Conservation (phyloP, 108 stramenopile species). For the Cyclotella baltica region DNA sequence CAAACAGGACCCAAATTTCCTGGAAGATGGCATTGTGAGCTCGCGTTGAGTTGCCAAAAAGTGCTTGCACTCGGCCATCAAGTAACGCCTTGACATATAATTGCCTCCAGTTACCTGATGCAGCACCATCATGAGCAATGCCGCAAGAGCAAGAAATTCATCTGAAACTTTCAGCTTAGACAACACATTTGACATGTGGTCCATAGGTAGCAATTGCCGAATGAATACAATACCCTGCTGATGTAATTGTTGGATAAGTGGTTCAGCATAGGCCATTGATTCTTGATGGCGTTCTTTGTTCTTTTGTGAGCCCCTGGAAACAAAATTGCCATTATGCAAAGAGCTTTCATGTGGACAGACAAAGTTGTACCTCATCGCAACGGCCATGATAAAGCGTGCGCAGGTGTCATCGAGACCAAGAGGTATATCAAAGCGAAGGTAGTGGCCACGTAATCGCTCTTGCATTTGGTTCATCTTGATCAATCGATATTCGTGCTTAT, state of each 20-base stretch:
- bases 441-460: constrained; percentile 25
- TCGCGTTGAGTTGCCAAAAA: constrained; percentile 23
- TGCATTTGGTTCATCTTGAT: not conserved
- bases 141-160: constrained; percentile 23
- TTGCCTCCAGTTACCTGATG: constrained; percentile 21
- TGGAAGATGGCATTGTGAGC: not conserved
- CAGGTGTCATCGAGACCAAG: constrained; percentile 32
- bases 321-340: constrained; percentile 6
- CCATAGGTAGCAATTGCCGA: constrained; percentile 33
- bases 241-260: constrained; percentile 23
- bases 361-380: constrained; percentile 24
- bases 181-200: constrained; percentile 6
- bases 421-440: constrained; percentile 37
- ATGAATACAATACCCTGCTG: constrained; percentile 24
- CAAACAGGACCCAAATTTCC: not conserved
- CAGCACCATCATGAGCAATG: constrained; percentile 8
- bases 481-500: constrained; percentile 15
- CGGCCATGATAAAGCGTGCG: constrained; percentile 24
- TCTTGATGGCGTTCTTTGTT: constrained; percentile 11
- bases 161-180: constrained; percentile 10
- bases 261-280: constrained; percentile 19
- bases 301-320: not conserved
- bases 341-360: constrained; percentile 18
- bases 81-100: constrained; percentile 30
- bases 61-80: constrained; percentile 4